Conservation (phyloP, 1,284 basidiomycete genomes). For the Flammula alnicola region DNA sequence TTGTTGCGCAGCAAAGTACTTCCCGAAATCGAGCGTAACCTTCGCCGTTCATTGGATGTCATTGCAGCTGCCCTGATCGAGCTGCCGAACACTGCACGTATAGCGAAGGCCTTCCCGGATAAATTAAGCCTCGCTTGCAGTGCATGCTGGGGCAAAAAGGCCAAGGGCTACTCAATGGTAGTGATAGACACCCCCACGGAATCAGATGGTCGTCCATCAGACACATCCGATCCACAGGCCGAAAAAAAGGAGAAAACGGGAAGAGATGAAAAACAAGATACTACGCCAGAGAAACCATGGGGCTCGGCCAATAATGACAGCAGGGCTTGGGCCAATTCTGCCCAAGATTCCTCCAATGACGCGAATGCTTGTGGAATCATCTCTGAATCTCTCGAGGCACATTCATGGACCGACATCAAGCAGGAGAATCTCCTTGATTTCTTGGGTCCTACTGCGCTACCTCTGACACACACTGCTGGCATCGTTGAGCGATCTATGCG, state of each 20-base stretch:
- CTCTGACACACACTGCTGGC: slow-evolving; percentile 54
- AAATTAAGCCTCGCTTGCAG: slow-evolving; percentile 51
- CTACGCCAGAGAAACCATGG: too few species aligned
- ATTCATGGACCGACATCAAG: too few species aligned
- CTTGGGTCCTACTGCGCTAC: slow-evolving; percentile 49
- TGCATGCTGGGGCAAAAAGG: slow-evolving; percentile 49
- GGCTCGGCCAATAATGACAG: too few species aligned
- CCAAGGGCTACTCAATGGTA: slow-evolving; percentile 26
- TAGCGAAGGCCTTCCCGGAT: slow-evolving; percentile 58
- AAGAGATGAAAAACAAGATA: too few species aligned
- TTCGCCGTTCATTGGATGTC: slow-evolving; percentile 50
- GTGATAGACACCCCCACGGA: slow-evolving; percentile 7
- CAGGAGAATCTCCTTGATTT: slow-evolving; percentile 35
- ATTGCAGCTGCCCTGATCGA: slow-evolving; percentile 55
- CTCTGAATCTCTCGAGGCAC: too few species aligned
- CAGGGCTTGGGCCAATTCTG: too few species aligned
- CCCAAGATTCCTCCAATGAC: too few species aligned
- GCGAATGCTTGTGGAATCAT: too few species aligned
- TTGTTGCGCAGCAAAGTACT: slow-evolving; percentile 65
- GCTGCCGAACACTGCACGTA: slow-evolving; percentile 54
- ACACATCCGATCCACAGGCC: not conserved
- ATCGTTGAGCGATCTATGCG: slow-evolving; percentile 58
- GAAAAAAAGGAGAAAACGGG: too few species aligned
- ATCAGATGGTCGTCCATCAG: not conserved
- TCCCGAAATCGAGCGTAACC: slow-evolving; percentile 42